Conservation (phyloP, 73 alveolate genomes). For the Stentor roeselii region DNA sequence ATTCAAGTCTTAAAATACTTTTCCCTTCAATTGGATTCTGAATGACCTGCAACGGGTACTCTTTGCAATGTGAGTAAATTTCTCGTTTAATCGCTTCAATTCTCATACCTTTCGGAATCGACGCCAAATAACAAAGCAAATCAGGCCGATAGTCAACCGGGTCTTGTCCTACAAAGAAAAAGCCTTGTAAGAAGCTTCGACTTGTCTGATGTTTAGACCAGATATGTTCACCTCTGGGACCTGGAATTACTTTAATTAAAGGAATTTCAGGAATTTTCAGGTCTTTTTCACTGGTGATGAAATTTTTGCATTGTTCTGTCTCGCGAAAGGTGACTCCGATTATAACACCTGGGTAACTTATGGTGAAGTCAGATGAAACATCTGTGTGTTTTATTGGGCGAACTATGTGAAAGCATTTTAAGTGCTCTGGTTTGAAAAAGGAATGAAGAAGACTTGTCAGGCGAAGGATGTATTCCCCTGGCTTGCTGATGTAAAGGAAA, state of each 20-base stretch:
- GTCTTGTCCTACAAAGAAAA: slow-evolving; percentile 14
- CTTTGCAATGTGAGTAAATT: not conserved
- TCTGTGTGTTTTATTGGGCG: not conserved
- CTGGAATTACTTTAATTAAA: not conserved
- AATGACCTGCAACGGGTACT: not conserved
- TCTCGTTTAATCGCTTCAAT: not conserved
- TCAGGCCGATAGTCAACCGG: slow-evolving; percentile 13
- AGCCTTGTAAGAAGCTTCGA: not conserved
- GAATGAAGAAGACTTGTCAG: not conserved
- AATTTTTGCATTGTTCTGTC: not conserved
- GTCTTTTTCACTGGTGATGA: not conserved
- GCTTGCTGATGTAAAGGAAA: not conserved
- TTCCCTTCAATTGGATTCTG: slow-evolving; percentile 7
- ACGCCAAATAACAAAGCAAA: not conserved
- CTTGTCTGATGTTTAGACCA: slow-evolving; percentile 2
- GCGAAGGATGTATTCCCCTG: not conserved
- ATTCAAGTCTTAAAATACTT: slow-evolving; percentile 13
- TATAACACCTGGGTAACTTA: slow-evolving; percentile 6
- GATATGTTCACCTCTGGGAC: not conserved
- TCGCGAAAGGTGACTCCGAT: not conserved
- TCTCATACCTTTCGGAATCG: not conserved
- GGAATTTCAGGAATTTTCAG: not conserved
- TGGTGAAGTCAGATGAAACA: not conserved
- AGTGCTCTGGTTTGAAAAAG: not conserved
- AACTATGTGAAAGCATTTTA: not conserved